Conservation (phyloP, 495 filamentous ascomycete genomes). For the Hypoxylon cercidicola region DNA sequence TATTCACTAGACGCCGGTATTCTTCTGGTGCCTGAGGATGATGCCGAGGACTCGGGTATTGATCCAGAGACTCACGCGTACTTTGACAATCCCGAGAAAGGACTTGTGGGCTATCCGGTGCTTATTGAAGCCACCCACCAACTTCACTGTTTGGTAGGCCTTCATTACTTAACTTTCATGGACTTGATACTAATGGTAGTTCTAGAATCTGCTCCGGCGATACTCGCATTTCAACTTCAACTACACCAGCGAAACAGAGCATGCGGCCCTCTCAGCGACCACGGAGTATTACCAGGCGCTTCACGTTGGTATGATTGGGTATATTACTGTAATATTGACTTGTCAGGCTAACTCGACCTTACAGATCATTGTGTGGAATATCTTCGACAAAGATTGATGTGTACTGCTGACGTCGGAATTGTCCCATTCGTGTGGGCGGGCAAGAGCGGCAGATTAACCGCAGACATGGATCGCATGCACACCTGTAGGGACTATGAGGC, state of each 20-base stretch:
- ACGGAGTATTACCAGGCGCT: constrained; percentile 23
- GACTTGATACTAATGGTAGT: neutral
- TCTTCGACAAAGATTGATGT: constrained; percentile 25
- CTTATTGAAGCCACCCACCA: constrained; percentile 32
- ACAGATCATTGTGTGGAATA: constrained; percentile 32
- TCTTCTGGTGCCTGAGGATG: constrained; percentile 24
- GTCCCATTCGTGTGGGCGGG: constrained; percentile 29
- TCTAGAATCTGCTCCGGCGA: constrained; percentile 25
- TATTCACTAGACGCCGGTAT: constrained; percentile 19
- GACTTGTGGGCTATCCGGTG: constrained; percentile 30
- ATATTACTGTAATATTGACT: neutral
- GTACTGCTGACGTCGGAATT: constrained; percentile 29
- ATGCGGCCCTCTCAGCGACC: constrained; percentile 16
- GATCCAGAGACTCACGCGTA: constrained; percentile 27
- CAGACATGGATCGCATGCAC: constrained; percentile 26
- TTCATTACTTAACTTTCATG: neutral
- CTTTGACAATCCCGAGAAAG: constrained; percentile 27
- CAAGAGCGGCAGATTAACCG: constrained; percentile 11
- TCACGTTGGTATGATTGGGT: constrained; percentile 17
- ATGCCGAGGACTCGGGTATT: constrained; percentile 26
- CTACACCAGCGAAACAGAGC: constrained; percentile 25
- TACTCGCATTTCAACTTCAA: constrained; percentile 34
- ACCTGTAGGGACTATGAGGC: constrained; percentile 29
- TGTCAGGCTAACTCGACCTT: neutral
- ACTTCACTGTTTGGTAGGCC: constrained; percentile 27